Percentiles rank a stretch among this genome's conserved stretches.
Conservation (phyloP, 352 stramenopile genomes). For the Elongisporangium senticosum region DNA sequence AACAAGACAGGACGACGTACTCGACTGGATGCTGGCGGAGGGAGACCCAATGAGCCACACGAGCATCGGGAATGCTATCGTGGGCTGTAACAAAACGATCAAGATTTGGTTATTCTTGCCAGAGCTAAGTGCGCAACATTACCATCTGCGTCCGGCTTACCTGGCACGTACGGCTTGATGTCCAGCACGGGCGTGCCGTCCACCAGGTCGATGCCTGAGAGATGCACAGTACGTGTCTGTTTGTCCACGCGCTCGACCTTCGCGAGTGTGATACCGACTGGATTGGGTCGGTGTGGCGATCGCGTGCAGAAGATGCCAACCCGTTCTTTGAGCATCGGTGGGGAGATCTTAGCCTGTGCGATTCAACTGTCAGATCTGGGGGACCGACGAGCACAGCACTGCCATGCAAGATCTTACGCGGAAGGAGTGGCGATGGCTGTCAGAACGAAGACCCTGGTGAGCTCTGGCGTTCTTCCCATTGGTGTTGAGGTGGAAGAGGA, state of each 20-base stretch:
- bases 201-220: constrained; percentile 90
- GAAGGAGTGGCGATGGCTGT: constrained; percentile 76
- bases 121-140: background rate
- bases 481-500: constrained; percentile 88
- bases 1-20: constrained; percentile 17
- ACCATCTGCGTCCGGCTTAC: constrained; percentile 14
- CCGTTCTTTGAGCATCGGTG: constrained; percentile 61
- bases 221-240: constrained; percentile 47
- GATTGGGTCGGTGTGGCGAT: constrained; percentile 96
- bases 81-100: constrained; percentile 20
- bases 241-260: constrained; percentile 83
- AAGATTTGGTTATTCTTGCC: background rate
- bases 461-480: constrained; percentile 78
- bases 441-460: constrained; percentile 51
- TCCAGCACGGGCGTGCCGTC: constrained; percentile 97
- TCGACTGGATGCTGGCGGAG: constrained; percentile 25
- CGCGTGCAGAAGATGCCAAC: constrained; percentile 95
- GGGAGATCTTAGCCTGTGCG: constrained; percentile 58
- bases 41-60: constrained; percentile 35
- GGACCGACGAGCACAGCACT: background rate
- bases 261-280: constrained; percentile 90
- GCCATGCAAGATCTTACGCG: constrained; percentile 12
- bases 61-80: constrained; percentile 41
- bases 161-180: constrained; percentile 97
- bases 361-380: background rate